Conservation (phyloP, 495 filamentous ascomycete species). For the Sphaerosporella brunnea region DNA sequence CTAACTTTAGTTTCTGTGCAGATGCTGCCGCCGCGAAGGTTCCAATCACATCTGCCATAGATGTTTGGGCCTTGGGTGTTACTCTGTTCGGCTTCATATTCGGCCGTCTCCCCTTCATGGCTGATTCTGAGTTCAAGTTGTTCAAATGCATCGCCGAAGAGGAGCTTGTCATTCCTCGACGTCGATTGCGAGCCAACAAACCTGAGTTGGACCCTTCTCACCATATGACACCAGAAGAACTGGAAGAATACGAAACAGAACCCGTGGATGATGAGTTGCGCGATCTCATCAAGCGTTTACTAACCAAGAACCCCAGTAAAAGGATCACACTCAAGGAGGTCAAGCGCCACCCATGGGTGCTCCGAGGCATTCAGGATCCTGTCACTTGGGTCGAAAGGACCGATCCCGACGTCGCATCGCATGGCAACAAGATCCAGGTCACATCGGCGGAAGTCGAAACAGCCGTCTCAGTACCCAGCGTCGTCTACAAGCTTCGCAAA, state of each 20-base stretch:
- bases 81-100: slow-evolving; percentile 92
- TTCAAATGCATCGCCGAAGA: slow-evolving; percentile 80
- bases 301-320: slow-evolving; percentile 74
- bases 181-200: slow-evolving; percentile 43
- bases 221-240: slow-evolving; percentile 22
- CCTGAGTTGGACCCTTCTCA: background rate
- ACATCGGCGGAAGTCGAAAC: slow-evolving; percentile 74
- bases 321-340: slow-evolving; percentile 82
- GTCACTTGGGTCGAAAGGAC: slow-evolving; percentile 79
- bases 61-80: slow-evolving; percentile 92
- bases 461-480: slow-evolving; percentile 74
- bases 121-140: slow-evolving; percentile 75
- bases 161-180: slow-evolving; percentile 67
- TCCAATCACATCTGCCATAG: slow-evolving; percentile 55
- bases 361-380: slow-evolving; percentile 58
- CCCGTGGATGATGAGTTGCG: slow-evolving; percentile 63
- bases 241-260: slow-evolving; percentile 65
- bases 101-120: slow-evolving; percentile 81
- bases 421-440: slow-evolving; percentile 82
- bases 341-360: slow-evolving; percentile 90
- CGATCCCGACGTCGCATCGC: slow-evolving; percentile 61
- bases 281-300: slow-evolving; percentile 62
- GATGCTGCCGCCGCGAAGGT: slow-evolving; percentile 27
- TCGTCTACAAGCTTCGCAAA: slow-evolving; percentile 66
- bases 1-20: too few species aligned